A percentile compares a stretch with the other conserved stretches of the same genome.
Conservation (phyloP, 2,329 filamentous ascomycete genomes). For the Cladosporium oxysporum region DNA sequence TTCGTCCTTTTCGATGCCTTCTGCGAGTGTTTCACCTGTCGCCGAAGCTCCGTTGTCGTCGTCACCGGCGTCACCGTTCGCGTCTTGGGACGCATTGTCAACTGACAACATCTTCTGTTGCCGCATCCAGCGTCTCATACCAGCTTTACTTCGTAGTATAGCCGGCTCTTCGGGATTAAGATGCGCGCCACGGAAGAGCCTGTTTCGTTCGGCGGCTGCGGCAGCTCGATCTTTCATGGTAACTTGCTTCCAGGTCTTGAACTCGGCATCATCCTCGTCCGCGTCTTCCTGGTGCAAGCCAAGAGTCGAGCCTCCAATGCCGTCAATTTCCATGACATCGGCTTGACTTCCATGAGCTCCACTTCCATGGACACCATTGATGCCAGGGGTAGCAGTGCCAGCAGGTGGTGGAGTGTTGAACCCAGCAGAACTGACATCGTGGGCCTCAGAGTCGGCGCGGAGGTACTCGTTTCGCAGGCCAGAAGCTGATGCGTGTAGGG, state of each 20-base stretch:
- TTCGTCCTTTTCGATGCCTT: slow-evolving; percentile 89
- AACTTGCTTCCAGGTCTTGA: slow-evolving; percentile 98
- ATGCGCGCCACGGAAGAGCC: slow-evolving; percentile 81
- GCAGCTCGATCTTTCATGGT: slow-evolving; percentile 93
- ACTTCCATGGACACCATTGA: slow-evolving; percentile 66
- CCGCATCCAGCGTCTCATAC: slow-evolving; percentile 85
- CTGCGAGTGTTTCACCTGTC: slow-evolving; percentile 76
- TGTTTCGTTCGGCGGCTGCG: slow-evolving; percentile 80
- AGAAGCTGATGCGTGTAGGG: slow-evolving; percentile 50
- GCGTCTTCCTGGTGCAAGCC: slow-evolving; percentile 70
- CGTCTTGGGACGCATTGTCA: slow-evolving; percentile 48
- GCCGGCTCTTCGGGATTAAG: slow-evolving; percentile 87
- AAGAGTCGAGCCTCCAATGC: slow-evolving; percentile 63
- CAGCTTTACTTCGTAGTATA: slow-evolving; percentile 77
- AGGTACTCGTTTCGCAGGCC: slow-evolving; percentile 55
- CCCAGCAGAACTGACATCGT: slow-evolving; percentile 74
- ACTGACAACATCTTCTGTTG: slow-evolving; percentile 62
- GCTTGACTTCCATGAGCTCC: slow-evolving; percentile 66
- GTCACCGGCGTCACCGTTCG: slow-evolving; percentile 46
- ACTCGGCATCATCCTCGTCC: slow-evolving; percentile 85
- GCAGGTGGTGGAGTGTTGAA: slow-evolving; percentile 73
- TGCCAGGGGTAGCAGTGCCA: slow-evolving; percentile 75
- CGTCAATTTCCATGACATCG: slow-evolving; percentile 87
- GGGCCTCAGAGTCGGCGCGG: slow-evolving; percentile 73
- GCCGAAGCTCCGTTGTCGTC: slow-evolving; percentile 50